These are phyloP conservation scores for Metarhizium sp. DNA, from an alignment of 2,329 filamentous ascomycete genomes.

Conservation along the genomic window DNA sequence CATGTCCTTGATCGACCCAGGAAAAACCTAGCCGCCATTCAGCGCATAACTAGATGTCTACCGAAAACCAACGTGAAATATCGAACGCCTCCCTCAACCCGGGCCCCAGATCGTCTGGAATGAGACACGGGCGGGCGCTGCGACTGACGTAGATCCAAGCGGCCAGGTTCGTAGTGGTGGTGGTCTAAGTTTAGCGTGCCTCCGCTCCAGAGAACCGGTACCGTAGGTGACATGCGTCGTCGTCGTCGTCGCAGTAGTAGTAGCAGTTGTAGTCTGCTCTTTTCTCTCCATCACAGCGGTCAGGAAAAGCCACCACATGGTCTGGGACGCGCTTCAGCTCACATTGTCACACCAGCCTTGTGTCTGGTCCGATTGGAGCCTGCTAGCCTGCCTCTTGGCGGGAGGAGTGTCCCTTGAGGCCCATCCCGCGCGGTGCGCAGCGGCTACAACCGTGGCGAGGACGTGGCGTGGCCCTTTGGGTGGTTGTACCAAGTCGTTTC, in stretches of 20 bases:
- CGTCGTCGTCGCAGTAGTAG: too few relatives aligned
- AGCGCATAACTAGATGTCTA: too few relatives aligned
- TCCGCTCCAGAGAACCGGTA: neutral
- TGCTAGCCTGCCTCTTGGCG: neutral
- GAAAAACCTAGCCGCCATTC: too few relatives aligned
- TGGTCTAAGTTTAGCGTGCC: conserved; percentile 1
- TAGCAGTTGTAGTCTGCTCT: neutral
- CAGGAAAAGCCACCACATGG: conserved; percentile 2
- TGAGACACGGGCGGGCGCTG: neutral
- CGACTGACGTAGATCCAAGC: neutral
- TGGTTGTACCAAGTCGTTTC: too few relatives aligned
- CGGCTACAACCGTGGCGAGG: neutral
- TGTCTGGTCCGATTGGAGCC: neutral
- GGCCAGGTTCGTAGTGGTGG: neutral
- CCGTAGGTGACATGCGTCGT: too few relatives aligned
- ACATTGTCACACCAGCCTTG: conserved; percentile 1
- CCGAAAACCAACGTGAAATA: too few relatives aligned
- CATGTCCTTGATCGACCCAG: too few relatives aligned
- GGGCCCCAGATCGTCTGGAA: neutral
- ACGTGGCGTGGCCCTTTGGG: neutral
- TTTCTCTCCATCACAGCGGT: neutral
- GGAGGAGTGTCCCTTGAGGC: neutral
- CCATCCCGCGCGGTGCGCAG: neutral
- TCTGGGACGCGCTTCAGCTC: conserved; percentile 1
- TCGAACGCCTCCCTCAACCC: neutral